These are phyloP conservation scores for Solanum peruvianum DNA, from an alignment of 257 asterid genomes.

Conservation along the genomic window DNA sequence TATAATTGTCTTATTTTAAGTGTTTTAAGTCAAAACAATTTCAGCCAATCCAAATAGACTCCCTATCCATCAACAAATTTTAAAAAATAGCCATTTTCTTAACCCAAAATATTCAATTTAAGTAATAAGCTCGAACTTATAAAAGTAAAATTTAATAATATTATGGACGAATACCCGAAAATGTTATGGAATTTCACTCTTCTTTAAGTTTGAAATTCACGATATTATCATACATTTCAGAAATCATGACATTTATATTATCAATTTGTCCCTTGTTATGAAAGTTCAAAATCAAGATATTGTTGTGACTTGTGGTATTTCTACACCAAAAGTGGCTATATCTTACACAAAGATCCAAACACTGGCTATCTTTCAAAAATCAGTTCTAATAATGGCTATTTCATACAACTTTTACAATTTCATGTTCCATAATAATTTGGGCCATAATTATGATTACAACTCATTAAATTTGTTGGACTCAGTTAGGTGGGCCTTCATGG, in stretches of 20 bases:
- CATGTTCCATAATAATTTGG: not conserved
- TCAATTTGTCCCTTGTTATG: not conserved
- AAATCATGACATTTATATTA: not conserved
- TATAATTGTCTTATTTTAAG: not conserved
- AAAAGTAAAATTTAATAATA: not conserved
- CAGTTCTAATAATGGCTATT: not conserved
- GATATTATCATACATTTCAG: not conserved
- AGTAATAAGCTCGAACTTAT: not conserved
- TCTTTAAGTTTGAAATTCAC: not conserved
- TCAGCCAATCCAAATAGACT: not conserved
- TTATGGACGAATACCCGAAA: not conserved
- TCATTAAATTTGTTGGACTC: not conserved
- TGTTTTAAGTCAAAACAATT: not conserved
- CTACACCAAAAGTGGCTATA: not conserved
- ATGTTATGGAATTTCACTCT: not conserved
- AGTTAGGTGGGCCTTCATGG: conserved; percentile 66
- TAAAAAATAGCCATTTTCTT: not conserved
- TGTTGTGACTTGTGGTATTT: not conserved
- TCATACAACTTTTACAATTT: not conserved
- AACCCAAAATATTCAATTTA: not conserved
- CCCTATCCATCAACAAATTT: not conserved
- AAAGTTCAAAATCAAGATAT: not conserved
- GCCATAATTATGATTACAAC: not conserved
- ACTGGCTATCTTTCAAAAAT: not conserved
- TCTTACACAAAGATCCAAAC: not conserved